Evolutionary conservation across 768 basidiomycete species (phyloP).

Genomic region (Rubroboletus satanas): DNA sequence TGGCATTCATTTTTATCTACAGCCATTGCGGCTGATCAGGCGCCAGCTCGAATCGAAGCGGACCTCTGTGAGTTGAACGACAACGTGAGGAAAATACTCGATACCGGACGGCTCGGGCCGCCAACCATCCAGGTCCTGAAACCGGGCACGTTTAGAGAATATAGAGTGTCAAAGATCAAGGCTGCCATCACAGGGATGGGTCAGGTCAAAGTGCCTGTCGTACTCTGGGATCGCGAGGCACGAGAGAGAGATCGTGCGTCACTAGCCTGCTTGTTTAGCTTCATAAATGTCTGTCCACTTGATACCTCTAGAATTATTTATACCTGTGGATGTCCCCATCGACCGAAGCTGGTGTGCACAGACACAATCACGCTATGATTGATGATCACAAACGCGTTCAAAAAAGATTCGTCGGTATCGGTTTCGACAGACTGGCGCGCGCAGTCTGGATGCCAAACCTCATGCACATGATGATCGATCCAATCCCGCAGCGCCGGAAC

Average conservation of each 20-base stretch:
- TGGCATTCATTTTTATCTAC: not conserved
- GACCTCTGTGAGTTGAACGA: constrained; percentile 6
- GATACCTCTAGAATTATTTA: no score
- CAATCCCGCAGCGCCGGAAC: no score
- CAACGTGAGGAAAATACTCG: not conserved
- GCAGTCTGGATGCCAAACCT: no score
- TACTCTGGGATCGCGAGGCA: constrained; percentile 13
- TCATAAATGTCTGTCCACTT: no score
- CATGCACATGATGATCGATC: no score
- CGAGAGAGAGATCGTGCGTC: not conserved
- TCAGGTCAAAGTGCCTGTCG: constrained; percentile 18
- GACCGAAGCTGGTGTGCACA: no score
- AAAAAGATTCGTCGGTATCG: no score
- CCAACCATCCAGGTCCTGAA: constrained; percentile 15
- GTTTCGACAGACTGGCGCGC: no score
- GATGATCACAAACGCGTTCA: no score
- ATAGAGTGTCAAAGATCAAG: constrained; percentile 6
- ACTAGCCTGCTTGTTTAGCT: no score
- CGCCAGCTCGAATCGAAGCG: constrained; percentile 1
- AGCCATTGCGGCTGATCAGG: not conserved
- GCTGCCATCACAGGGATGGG: constrained; percentile 6
- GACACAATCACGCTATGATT: no score
- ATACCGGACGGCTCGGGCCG: not conserved
- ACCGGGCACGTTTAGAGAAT: constrained; percentile 20
- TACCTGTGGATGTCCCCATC: no score